phyloP scores from a whole-genome alignment of 176 grass and related monocot species.

The Oropetium thomaeum region DNA sequence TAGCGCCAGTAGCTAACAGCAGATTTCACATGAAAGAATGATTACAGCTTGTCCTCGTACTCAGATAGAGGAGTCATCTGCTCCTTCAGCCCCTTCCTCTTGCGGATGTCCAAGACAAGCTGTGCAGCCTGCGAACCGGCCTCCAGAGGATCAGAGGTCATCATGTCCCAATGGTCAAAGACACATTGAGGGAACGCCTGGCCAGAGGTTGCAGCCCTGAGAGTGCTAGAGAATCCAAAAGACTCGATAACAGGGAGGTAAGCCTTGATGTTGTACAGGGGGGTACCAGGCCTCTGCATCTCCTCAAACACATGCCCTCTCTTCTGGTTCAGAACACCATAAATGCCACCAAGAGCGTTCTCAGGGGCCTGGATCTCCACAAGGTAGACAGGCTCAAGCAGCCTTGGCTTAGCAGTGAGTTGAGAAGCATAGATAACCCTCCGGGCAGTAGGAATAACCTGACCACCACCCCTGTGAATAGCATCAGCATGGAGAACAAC shows the following conservation, averaged over 20 bases:
- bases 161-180: slow-evolving; percentile 70
- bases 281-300: slow-evolving; percentile 60
- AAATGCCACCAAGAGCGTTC: slow-evolving; percentile 61
- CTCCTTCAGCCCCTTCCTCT: too few species aligned
- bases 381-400: slow-evolving; percentile 79
- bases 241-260: slow-evolving; percentile 70
- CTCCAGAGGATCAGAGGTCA: slow-evolving; percentile 62
- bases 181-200: slow-evolving; percentile 67
- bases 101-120: slow-evolving; percentile 51
- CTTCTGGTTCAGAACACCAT: slow-evolving; percentile 74
- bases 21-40: not conserved
- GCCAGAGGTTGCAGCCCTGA: slow-evolving; percentile 59
- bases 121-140: slow-evolving; percentile 20
- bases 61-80: slow-evolving; percentile 73
- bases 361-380: slow-evolving; percentile 91
- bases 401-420: slow-evolving; percentile 78
- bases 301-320: slow-evolving; percentile 74
- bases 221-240: slow-evolving; percentile 39
- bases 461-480: slow-evolving; percentile 84
- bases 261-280: slow-evolving; percentile 86
- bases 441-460: slow-evolving; percentile 77
- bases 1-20: too few species aligned
- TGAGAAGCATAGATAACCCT: slow-evolving; percentile 81
- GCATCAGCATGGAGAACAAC: slow-evolving; percentile 89
- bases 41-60: slow-evolving; percentile 66